Conservation (phyloP, 306 rosid genomes). For the Ormosia emarginata region DNA sequence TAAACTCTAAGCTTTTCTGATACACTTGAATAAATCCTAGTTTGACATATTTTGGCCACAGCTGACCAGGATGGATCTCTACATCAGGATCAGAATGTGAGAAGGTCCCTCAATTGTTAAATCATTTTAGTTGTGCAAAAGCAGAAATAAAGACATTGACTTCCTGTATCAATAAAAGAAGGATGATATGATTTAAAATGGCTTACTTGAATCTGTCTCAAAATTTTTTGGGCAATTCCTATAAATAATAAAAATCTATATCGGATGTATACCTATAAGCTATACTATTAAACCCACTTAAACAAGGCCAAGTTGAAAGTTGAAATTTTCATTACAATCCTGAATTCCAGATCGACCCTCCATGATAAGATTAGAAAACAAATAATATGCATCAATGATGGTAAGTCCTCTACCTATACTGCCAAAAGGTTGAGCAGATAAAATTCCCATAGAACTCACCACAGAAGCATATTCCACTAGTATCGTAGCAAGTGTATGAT, state of each 20-base stretch:
- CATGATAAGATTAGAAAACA: slow-evolving; percentile 1
- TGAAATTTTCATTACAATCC: neutral
- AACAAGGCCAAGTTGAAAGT: neutral
- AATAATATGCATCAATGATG: neutral
- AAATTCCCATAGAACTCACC: slow-evolving; percentile 43
- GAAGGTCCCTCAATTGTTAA: slow-evolving; percentile 1
- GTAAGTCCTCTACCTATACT: neutral
- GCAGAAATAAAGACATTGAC: neutral
- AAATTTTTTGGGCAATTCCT: neutral
- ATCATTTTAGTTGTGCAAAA: slow-evolving; percentile 10
- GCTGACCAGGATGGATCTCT: slow-evolving; percentile 14
- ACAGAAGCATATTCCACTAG: slow-evolving; percentile 85
- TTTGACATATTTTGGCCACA: neutral
- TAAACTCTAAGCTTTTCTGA: neutral
- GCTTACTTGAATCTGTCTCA: neutral
- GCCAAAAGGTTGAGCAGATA: neutral
- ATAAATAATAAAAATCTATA: neutral
- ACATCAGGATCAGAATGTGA: neutral
- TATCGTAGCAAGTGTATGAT: slow-evolving; percentile 75
- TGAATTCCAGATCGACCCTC: slow-evolving; percentile 1
- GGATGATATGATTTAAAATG: neutral
- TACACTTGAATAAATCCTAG: neutral
- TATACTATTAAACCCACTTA: neutral
- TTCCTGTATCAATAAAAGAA: neutral
- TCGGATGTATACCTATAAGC: neutral